A percentile compares a stretch with the other conserved stretches of the same genome.
Conservation (phyloP, 768 basidiomycete species). For the Paxillus rubicundulus region DNA sequence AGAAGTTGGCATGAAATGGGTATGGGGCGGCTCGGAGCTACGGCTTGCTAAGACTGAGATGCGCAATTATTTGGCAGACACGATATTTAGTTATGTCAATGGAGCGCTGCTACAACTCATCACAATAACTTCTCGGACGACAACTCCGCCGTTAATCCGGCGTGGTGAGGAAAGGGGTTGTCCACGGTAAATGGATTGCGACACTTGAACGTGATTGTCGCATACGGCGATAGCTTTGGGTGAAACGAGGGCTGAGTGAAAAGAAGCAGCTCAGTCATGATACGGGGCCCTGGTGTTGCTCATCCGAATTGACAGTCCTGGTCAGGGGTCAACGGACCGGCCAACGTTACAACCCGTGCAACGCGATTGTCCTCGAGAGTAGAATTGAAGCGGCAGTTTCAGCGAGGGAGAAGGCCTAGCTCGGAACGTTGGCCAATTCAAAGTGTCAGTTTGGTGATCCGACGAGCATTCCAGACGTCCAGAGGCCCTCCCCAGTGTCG, state of each 20-base stretch:
- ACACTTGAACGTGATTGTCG: background rate
- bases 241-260: too few species aligned
- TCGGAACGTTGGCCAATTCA: background rate
- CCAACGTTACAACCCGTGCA: too few species aligned
- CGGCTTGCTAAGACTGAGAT: background rate
- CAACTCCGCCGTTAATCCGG: too few species aligned
- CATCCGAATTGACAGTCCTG: too few species aligned
- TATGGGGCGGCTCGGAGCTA: background rate
- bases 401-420: too few species aligned
- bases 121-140: background rate
- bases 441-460: background rate
- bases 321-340: too few species aligned
- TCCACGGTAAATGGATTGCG: slow-evolving; percentile 9
- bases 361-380: background rate
- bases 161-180: slow-evolving; percentile 1
- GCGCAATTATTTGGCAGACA: slow-evolving; percentile 8
- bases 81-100: slow-evolving; percentile 1
- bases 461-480: slow-evolving; percentile 1
- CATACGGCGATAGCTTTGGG: background rate
- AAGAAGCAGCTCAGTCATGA: too few species aligned
- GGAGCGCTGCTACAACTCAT: slow-evolving; percentile 10
- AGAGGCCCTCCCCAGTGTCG: slow-evolving; percentile 7
- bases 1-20: slow-evolving; percentile 7
- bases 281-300: too few species aligned
- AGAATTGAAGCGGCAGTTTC: background rate